Conservation (phyloP, 495 filamentous ascomycete genomes). For the Astrothelium subdiscretum region DNA sequence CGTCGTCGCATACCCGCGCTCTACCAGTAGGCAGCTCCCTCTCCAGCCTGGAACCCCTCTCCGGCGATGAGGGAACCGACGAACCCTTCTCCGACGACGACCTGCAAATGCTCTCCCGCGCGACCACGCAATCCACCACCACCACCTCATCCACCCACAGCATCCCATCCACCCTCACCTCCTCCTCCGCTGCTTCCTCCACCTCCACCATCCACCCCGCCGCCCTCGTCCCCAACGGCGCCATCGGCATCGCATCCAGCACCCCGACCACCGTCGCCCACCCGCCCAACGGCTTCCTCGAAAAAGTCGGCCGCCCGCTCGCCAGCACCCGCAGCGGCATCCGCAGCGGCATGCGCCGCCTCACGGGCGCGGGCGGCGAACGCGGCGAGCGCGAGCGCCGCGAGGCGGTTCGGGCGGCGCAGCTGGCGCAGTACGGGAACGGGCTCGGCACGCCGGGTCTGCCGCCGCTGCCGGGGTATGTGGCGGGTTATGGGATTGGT, state of each 20-base stretch:
- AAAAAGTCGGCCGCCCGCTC: constrained; percentile 17
- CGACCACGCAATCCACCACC: constrained; percentile 9
- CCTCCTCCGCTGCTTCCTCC: not conserved
- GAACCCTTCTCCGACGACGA: constrained; percentile 32
- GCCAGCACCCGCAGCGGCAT: constrained; percentile 10
- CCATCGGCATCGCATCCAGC: not conserved
- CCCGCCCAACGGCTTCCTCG: constrained; percentile 6
- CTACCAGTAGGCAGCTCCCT: constrained; percentile 14
- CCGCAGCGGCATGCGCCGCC: constrained; percentile 19
- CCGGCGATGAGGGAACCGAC: constrained; percentile 15
- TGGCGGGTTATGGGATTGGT: not conserved
- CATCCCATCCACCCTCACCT: not conserved
- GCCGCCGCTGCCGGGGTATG: not conserved
- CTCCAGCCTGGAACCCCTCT: constrained; percentile 13
- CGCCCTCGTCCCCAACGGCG: not conserved
- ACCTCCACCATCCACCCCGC: too few species aligned
- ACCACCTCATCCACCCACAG: not conserved
- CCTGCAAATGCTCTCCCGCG: constrained; percentile 18
- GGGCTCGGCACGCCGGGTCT: constrained; percentile 4
- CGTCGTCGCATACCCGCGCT: not conserved
- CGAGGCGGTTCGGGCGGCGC: constrained; percentile 14
- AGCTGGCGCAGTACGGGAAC: not conserved
- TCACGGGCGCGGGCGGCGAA: constrained; percentile 23
- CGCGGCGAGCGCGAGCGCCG: constrained; percentile 18
- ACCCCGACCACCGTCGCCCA: not conserved